phyloP scores from a whole-genome alignment of 228 moss, liverwort and hornwort species.

The Sphagnum magellanicum region DNA sequence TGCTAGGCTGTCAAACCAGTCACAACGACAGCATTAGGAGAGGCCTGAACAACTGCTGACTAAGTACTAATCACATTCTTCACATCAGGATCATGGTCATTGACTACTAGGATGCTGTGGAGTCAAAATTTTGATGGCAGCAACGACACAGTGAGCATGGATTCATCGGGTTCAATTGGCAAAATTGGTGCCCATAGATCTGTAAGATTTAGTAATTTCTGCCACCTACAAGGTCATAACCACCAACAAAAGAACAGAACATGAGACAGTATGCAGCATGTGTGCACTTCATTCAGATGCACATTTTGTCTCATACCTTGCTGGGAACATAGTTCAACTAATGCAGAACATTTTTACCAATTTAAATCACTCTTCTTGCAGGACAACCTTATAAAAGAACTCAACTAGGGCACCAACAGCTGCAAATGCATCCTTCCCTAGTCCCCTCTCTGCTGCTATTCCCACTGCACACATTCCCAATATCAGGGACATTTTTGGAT shows the following conservation, averaged over 20 bases:
- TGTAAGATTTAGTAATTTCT: slow-evolving; percentile 72
- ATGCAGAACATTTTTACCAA: slow-evolving; percentile 29
- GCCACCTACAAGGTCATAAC: slow-evolving; percentile 32
- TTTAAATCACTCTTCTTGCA: slow-evolving; percentile 72
- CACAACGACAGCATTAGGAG: slow-evolving; percentile 62
- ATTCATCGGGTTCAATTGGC: slow-evolving; percentile 67
- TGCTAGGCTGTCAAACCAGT: slow-evolving; percentile 81
- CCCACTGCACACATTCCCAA: slow-evolving; percentile 30
- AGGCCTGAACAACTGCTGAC: slow-evolving; percentile 65
- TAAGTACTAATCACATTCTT: slow-evolving; percentile 73
- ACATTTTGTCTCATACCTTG: no score
- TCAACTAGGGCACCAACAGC: slow-evolving; percentile 45
- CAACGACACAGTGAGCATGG: slow-evolving; percentile 74
- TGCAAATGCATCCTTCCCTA: slow-evolving; percentile 39
- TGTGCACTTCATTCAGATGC: no score
- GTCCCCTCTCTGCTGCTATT: slow-evolving; percentile 42
- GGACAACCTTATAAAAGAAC: slow-evolving; percentile 62
- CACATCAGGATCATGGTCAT: slow-evolving; percentile 55
- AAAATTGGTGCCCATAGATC: slow-evolving; percentile 80
- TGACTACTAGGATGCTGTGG: slow-evolving; percentile 72
- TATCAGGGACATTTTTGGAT: no score
- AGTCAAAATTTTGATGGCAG: slow-evolving; percentile 76
- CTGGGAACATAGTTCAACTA: not conserved
- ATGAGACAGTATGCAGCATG: not conserved
- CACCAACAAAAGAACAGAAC: not conserved